Evolutionary conservation across 176 grass and related monocot species (phyloP).

Genomic region (Aegilops umbellulata): DNA sequence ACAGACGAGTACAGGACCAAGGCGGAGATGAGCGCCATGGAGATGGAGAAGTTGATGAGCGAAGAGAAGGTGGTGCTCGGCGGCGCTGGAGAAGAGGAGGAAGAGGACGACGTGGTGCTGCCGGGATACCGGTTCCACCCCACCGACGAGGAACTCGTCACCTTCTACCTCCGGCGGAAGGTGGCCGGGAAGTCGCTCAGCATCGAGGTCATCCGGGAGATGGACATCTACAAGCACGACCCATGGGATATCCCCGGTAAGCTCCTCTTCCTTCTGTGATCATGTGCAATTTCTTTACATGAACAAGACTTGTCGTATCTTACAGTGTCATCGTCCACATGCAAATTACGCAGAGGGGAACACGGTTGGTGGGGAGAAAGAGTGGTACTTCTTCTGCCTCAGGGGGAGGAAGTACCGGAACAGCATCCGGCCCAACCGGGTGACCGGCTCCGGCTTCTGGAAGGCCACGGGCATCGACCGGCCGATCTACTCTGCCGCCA

Average conservation of each 20-base stretch:
- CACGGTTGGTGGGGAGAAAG: no score
- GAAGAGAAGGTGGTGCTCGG: constrained; percentile 14
- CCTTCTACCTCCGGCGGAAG: constrained; percentile 78
- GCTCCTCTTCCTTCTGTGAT: neutral
- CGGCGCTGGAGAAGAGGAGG: constrained; percentile 7
- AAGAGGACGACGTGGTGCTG: constrained; percentile 43
- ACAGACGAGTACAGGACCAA: no score
- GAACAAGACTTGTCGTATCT: neutral
- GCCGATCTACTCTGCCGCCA: constrained; percentile 50
- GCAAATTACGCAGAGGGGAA: neutral
- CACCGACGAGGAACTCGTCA: constrained; percentile 57
- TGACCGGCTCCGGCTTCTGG: constrained; percentile 88
- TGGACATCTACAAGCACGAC: constrained; percentile 82
- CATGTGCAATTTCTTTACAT: neutral
- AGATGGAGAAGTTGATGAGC: constrained; percentile 18
- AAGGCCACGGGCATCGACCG: constrained; percentile 90
- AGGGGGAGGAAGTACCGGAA: constrained; percentile 26
- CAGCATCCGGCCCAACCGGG: constrained; percentile 85
- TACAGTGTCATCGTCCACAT: neutral
- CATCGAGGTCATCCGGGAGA: constrained; percentile 75
- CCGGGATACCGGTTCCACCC: constrained; percentile 51
- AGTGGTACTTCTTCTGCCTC: constrained; percentile 56
- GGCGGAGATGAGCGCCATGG: constrained; percentile 9
- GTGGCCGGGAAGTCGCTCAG: constrained; percentile 58
- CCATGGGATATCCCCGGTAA: constrained; percentile 91